Percentiles rank a stretch among this genome's conserved stretches.
Conservation (phyloP, 495 filamentous ascomycete genomes). For the Geopyxis carbonaria region DNA sequence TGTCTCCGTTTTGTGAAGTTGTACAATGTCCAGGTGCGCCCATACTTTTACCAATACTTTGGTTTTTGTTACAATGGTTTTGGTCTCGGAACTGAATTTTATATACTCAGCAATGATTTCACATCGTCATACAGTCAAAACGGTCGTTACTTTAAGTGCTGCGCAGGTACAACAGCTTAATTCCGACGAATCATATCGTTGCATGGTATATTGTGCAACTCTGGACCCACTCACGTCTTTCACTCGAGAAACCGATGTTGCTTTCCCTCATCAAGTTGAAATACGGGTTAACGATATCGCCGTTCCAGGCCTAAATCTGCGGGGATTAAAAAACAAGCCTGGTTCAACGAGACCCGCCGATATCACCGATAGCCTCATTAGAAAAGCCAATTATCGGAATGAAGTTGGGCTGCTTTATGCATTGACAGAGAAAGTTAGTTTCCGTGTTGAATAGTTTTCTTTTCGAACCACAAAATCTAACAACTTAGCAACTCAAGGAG, state of each 20-base stretch:
- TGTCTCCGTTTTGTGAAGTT: conserved; percentile 42
- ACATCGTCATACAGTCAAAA: conserved; percentile 39
- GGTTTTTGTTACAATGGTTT: conserved; percentile 1
- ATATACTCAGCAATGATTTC: conserved; percentile 35
- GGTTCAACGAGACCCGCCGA: conserved; percentile 86
- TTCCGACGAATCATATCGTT: conserved; percentile 32
- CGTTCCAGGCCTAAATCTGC: conserved; percentile 55
- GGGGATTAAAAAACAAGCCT: conserved; percentile 86
- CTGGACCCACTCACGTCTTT: conserved; percentile 37
- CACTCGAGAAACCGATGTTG: conserved; percentile 48
- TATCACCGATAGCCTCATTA: conserved; percentile 59
- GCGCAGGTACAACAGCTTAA: conserved; percentile 25
- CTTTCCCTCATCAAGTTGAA: conserved; percentile 83
- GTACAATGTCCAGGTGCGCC: conserved; percentile 50
- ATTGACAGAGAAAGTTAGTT: conserved; percentile 60
- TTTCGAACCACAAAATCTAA: conserved; percentile 7
- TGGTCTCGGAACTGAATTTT: conserved; percentile 34
- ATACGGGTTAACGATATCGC: conserved; percentile 77
- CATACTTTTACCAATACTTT: conserved; percentile 3
- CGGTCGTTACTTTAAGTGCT: conserved; percentile 36
- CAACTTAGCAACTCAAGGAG: conserved; percentile 39
- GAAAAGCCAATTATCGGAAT: conserved; percentile 49
- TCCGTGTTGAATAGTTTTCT: conserved; percentile 6
- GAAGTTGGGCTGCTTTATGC: conserved; percentile 77
- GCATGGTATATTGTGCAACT: conserved; percentile 66